These are phyloP conservation scores for Sphaerulina vaccinii DNA, from an alignment of 2,329 filamentous ascomycete species.

Conservation along the genomic window DNA sequence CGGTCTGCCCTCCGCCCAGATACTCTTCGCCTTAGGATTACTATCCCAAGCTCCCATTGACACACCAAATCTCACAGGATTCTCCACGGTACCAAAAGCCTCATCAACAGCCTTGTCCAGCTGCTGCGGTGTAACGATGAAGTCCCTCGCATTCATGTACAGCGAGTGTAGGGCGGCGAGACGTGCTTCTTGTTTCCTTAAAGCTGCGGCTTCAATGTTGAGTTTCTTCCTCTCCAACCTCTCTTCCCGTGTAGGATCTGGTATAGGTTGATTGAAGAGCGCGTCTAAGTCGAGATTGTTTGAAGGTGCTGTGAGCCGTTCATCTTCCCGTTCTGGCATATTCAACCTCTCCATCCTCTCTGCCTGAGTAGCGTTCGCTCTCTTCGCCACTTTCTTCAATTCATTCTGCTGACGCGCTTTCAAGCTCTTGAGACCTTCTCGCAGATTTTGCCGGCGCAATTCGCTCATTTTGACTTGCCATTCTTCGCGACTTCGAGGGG, in stretches of 20 bases:
- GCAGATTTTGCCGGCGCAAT: conserved; percentile 68
- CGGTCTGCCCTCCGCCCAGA: conserved; percentile 53
- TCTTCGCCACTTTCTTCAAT: conserved; percentile 38
- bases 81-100: conserved; percentile 66
- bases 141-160: conserved; percentile 82
- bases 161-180: conserved; percentile 75
- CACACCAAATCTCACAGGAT: conserved; percentile 39
- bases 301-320: conserved; percentile 69
- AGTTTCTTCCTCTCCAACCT: conserved; percentile 47
- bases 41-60: conserved; percentile 30
- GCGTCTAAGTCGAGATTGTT: conserved; percentile 44
- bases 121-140: conserved; percentile 80
- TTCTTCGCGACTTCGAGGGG: conserved; percentile 50
- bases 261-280: conserved; percentile 41
- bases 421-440: conserved; percentile 68
- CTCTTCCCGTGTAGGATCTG: conserved; percentile 62
- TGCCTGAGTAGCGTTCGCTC: conserved; percentile 51
- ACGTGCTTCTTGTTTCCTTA: conserved; percentile 28
- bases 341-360: conserved; percentile 53
- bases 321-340: conserved; percentile 71
- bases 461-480: conserved; percentile 76
- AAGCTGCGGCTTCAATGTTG: conserved; percentile 26
- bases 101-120: conserved; percentile 70
- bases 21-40: conserved; percentile 36
- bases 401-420: conserved; percentile 60